Percentiles rank a stretch among this genome's conserved stretches.
phyloP scores from a whole-genome alignment of 2,329 filamentous ascomycete genomes.

The Sporothrix dimorphospora region DNA sequence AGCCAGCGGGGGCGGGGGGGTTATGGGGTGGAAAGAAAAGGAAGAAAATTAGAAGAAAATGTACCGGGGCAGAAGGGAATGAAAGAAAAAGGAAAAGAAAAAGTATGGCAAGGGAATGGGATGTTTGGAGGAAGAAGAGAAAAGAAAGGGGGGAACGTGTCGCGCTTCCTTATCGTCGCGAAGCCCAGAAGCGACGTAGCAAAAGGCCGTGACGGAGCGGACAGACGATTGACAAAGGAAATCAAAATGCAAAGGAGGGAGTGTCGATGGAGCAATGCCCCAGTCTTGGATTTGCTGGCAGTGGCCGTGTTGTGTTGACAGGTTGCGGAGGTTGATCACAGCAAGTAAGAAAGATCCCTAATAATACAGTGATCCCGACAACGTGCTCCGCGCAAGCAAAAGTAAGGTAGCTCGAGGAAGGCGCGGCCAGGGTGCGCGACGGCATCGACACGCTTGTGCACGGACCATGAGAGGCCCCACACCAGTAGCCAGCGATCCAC shows the following conservation, averaged over 20 bases:
- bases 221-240: neutral
- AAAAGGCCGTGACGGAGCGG: neutral
- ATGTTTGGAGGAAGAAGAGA: neutral
- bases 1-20: neutral
- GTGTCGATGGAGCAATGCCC: constrained; percentile 3
- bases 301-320: constrained; percentile 2
- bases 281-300: constrained; percentile 6
- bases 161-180: neutral
- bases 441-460: neutral
- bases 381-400: neutral
- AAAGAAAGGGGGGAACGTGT: neutral
- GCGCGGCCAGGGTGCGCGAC: constrained; percentile 1
- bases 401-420: constrained; percentile 16
- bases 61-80: neutral
- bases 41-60: neutral
- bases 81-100: neutral
- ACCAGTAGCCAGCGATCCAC: neutral
- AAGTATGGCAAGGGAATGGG: neutral
- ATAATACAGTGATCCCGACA: neutral
- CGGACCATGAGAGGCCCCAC: constrained; percentile 1
- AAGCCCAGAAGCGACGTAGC: neutral
- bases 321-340: neutral
- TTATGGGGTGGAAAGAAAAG: neutral
- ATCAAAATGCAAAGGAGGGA: neutral
- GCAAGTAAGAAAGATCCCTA: neutral